Base-by-base conservation (phyloP, 1,284 basidiomycete genomes). In the Coniferiporia sulphurascens region DNA sequence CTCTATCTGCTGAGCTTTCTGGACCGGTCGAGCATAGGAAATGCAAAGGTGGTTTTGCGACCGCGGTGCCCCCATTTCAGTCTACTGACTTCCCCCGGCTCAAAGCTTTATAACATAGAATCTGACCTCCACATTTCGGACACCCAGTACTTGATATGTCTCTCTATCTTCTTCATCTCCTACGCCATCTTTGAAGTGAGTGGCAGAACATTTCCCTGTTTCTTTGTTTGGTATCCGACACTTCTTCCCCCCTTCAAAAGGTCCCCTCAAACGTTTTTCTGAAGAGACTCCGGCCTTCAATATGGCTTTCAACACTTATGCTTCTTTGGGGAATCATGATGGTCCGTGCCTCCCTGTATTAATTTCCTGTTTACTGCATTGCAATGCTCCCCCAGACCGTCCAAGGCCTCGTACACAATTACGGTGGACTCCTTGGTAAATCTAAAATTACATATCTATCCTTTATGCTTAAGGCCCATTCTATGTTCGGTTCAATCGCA, bases 1-100 rank as follows among this genome's bases (percentile, higher is more conserved):
- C 71, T 92, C 62, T 92, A 91, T 71, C 76, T 91, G 41, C 74
- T 91, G 48, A 86, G 85, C 64, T 88, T 88, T 72, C 71, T 87
- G 52, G 91, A 93, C 72, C 81, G 91, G 59, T 86, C 88, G 45
- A 89, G 87, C 65, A 89, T 93, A 64, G 91, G 89, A 69, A 92
- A 92, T 72, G 88, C 88, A 10, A 85, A 83, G 73, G 83, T 88
- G 60, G 58, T 69, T 61, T 12, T 15, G 9, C 9, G 7, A 12
- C 3, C 15, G 9, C 38, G 3, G 15, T 41, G 38, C 15, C 9
- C 15, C 15, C 38, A 41, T 10, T 12, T 41, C 38, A 41, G 38
- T 15, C 3, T 41, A 10, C 12, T 41, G 15, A 41, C 15, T 41
- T 41, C 12, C 2, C 12, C 9, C 12, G 9, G 12, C 9, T 3